phyloP scores from a whole-genome alignment of 148 eudicot genomes.

The Amaranthus hypochondriacus region DNA sequence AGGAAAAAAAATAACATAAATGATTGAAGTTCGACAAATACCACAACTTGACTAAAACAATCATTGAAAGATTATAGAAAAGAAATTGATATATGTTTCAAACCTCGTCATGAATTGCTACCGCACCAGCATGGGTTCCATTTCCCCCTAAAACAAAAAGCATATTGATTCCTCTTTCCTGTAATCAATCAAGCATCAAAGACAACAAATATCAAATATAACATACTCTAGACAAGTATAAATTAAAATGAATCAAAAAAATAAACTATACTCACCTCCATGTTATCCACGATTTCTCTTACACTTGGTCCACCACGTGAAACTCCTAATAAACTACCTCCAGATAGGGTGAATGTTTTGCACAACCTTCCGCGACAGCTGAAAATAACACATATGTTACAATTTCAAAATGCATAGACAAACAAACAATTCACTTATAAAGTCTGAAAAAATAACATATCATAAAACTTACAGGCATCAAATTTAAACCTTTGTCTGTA shows the following conservation, averaged over 20 bases:
- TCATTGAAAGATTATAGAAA: neutral
- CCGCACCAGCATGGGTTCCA: slow-evolving; percentile 99
- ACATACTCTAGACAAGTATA: neutral
- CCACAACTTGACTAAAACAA: neutral
- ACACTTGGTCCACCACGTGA: slow-evolving; percentile 92
- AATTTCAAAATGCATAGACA: slow-evolving; percentile 6
- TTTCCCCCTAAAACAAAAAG: slow-evolving; percentile 97
- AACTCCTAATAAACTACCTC: slow-evolving; percentile 96
- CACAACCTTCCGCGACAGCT: slow-evolving; percentile 93
- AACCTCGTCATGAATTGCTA: slow-evolving; percentile 94
- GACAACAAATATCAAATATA: slow-evolving; percentile 11
- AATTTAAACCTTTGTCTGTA: slow-evolving; percentile 54
- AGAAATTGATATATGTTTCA: neutral
- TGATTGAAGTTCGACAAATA: neutral
- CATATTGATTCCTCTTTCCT: slow-evolving; percentile 97
- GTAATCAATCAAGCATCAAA: slow-evolving; percentile 24
- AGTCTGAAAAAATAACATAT: neutral
- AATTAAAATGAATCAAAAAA: slow-evolving; percentile 13
- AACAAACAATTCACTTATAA: neutral
- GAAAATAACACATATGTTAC: slow-evolving; percentile 7
- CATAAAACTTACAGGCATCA: slow-evolving; percentile 65
- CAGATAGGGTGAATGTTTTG: slow-evolving; percentile 96
- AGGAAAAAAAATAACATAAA: neutral
- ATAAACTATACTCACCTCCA: slow-evolving; percentile 55
- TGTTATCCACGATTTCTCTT: slow-evolving; percentile 77